These are phyloP conservation scores for Irpex lacteus DNA, from an alignment of 1,284 basidiomycete genomes.

Conservation along the genomic window DNA sequence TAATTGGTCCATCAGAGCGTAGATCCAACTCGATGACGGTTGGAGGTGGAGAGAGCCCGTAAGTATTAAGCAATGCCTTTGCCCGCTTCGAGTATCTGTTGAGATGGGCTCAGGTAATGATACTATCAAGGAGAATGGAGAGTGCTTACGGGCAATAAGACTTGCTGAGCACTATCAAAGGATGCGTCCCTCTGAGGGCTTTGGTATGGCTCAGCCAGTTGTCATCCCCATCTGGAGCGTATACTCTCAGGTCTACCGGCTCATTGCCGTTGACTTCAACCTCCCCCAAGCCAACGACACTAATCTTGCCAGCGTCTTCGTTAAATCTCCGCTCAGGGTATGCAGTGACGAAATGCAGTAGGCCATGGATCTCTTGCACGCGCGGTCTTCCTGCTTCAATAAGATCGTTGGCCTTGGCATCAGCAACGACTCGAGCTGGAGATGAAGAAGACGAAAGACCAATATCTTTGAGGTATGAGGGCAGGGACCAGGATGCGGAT, in stretches of 20 bases:
- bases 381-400: conserved; percentile 18
- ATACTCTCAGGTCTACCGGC: conserved; percentile 49
- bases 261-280: conserved; percentile 37
- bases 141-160: conserved; percentile 68
- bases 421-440: conserved; percentile 25
- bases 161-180: conserved; percentile 81
- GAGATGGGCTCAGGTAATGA: neutral
- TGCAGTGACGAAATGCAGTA: conserved; percentile 59
- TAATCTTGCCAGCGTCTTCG: conserved; percentile 34
- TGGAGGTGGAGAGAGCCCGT: conserved; percentile 67
- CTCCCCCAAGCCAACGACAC: conserved; percentile 22
- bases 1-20: conserved; percentile 59
- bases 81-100: conserved; percentile 64
- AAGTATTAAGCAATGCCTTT: conserved; percentile 64
- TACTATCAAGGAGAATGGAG: neutral
- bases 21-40: conserved; percentile 74
- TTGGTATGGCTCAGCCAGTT: conserved; percentile 49
- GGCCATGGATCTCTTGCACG: conserved; percentile 57
- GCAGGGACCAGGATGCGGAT: conserved; percentile 30
- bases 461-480: conserved; percentile 30
- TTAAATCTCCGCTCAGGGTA: conserved; percentile 42
- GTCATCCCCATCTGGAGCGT: conserved; percentile 38
- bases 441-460: conserved; percentile 23
- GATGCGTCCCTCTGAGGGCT: conserved; percentile 48
- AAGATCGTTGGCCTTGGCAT: conserved; percentile 17